phyloP scores from a whole-genome alignment of 805 yeast genomes.

The Yamadazyma tumulicola region DNA sequence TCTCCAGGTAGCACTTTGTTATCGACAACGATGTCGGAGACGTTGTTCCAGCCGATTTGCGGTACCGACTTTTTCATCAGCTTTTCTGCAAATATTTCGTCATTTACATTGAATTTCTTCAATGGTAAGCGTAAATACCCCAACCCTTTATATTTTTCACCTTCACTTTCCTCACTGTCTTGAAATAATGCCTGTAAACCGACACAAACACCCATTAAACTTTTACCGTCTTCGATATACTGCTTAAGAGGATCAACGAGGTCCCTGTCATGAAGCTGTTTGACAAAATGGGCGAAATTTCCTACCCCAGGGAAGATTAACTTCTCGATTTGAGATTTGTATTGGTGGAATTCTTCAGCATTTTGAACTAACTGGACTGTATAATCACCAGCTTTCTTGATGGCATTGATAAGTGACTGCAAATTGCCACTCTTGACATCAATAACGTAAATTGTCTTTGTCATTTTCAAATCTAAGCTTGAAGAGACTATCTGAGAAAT shows the following conservation, averaged over 20 bases:
- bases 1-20: constrained; percentile 21
- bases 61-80: constrained; percentile 77
- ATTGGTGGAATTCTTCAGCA: constrained; percentile 48
- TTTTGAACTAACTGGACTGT: constrained; percentile 57
- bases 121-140: constrained; percentile 46
- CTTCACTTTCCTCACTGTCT: constrained; percentile 69
- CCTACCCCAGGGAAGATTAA: constrained; percentile 96
- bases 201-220: constrained; percentile 96
- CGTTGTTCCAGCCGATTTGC: constrained; percentile 91
- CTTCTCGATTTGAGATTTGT: constrained; percentile 44
- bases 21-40: constrained; percentile 22
- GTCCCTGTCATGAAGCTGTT: constrained; percentile 56
- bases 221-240: constrained; percentile 74
- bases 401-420: constrained; percentile 84
- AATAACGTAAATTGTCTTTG: constrained; percentile 56
- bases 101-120: constrained; percentile 49
- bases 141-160: constrained; percentile 55
- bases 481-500: not conserved
- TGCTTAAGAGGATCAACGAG: constrained; percentile 62
- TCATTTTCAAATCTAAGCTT: constrained; percentile 7
- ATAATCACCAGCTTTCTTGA: constrained; percentile 68
- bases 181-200: constrained; percentile 85
- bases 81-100: constrained; percentile 24
- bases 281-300: constrained; percentile 90
- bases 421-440: constrained; percentile 95